phyloP scores from a whole-genome alignment of 2,329 filamentous ascomycete species.

The Colletotrichum tanaceti region DNA sequence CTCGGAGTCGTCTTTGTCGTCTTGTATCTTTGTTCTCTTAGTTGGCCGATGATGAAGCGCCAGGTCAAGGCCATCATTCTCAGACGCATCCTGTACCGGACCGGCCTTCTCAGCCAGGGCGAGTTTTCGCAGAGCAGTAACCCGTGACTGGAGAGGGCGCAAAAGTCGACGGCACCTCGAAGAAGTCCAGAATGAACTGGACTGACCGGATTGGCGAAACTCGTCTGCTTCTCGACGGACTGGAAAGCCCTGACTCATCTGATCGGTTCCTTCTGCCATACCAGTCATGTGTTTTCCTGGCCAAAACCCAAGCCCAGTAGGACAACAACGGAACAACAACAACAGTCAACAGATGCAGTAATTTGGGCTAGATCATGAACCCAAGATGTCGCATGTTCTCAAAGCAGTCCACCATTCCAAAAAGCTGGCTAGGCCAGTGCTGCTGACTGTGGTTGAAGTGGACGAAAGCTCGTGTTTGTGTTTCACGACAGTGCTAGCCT shows the following conservation, averaged over 20 bases:
- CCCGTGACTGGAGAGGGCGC: conserved; percentile 58
- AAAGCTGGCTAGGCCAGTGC: neutral
- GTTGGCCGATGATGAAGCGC: neutral
- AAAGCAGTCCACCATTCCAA: too few species aligned
- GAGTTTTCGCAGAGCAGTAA: conserved; percentile 54
- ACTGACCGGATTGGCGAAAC: neutral
- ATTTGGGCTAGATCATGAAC: too few species aligned
- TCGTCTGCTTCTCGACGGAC: neutral
- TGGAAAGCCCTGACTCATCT: too few species aligned
- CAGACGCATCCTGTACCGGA: neutral
- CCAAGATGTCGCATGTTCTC: neutral
- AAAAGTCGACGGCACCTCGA: conserved; percentile 60
- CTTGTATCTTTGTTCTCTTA: conserved; percentile 10
- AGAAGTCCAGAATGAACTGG: conserved; percentile 55
- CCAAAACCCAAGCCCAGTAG: neutral
- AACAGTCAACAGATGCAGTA: neutral
- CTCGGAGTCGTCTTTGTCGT: conserved; percentile 18
- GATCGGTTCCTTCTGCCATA: neutral
- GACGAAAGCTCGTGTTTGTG: neutral
- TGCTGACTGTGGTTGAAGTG: neutral
- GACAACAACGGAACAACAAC: neutral
- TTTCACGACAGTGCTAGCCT: neutral
- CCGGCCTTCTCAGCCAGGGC: conserved; percentile 41
- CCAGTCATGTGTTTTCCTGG: neutral
- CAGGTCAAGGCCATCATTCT: too few species aligned